These are phyloP conservation scores for Xylaria intraflava DNA, from an alignment of 495 filamentous ascomycete species.

Conservation along the genomic window DNA sequence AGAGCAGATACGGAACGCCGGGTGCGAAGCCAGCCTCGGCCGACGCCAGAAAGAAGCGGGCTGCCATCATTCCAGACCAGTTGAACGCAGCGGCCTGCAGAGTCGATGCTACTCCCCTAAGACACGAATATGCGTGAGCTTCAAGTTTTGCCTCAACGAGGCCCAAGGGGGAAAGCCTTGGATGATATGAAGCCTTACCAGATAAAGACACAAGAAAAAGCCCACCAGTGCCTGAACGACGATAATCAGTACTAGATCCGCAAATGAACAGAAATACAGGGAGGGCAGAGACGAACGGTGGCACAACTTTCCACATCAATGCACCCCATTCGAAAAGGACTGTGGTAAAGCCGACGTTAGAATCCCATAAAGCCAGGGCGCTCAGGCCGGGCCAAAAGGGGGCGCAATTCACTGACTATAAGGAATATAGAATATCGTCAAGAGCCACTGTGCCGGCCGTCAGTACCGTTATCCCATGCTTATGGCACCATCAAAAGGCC, in stretches of 20 bases:
- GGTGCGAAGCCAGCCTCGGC: slow-evolving; percentile 67
- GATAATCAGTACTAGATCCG: slow-evolving; percentile 19
- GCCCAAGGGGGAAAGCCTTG: slow-evolving; percentile 2
- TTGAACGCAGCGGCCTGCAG: slow-evolving; percentile 45
- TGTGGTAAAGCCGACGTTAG: slow-evolving; percentile 33
- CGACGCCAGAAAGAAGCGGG: slow-evolving; percentile 60
- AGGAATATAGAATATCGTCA: slow-evolving; percentile 72
- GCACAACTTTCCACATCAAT: slow-evolving; percentile 65
- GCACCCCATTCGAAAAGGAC: slow-evolving; percentile 59
- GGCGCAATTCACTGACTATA: slow-evolving; percentile 36
- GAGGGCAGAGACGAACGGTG: slow-evolving; percentile 36
- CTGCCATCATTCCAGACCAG: slow-evolving; percentile 60
- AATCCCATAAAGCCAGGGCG: neutral
- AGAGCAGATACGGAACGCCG: slow-evolving; percentile 65
- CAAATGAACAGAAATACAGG: slow-evolving; percentile 10
- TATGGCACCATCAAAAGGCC: neutral
- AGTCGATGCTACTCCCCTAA: slow-evolving; percentile 36
- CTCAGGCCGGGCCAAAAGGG: neutral
- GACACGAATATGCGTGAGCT: neutral
- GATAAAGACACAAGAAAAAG: slow-evolving; percentile 9
- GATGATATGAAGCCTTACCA: slow-evolving; percentile 26
- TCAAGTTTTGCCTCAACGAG: neutral
- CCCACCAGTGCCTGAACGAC: slow-evolving; percentile 21
- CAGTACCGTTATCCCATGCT: neutral
- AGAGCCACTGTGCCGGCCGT: slow-evolving; percentile 51